Conservation (phyloP, 1,284 basidiomycete species). For the Porogramme epimiltina region DNA sequence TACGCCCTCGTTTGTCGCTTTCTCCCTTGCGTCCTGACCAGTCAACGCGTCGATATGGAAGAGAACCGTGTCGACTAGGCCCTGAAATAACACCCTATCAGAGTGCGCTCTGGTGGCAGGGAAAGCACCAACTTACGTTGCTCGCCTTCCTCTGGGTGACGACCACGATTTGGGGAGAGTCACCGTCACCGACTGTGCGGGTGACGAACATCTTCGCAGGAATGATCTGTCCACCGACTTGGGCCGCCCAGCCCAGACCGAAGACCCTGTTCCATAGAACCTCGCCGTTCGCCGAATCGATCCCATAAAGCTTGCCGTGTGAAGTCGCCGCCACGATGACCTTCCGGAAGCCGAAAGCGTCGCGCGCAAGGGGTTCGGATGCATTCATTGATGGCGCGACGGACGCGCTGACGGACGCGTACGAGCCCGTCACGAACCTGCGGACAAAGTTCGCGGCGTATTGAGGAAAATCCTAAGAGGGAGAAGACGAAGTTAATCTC, state of each 20-base stretch:
- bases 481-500: constrained; percentile 1
- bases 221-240: constrained; percentile 53
- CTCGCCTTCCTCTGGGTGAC: constrained; percentile 60
- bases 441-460: constrained; percentile 69
- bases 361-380: constrained; percentile 53
- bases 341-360: constrained; percentile 89
- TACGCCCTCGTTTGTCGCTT: constrained; percentile 31
- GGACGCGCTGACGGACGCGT: constrained; percentile 48
- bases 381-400: constrained; percentile 41
- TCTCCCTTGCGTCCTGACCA: constrained; percentile 53
- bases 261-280: constrained; percentile 78
- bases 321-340: constrained; percentile 75
- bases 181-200: constrained; percentile 50
- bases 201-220: constrained; percentile 62
- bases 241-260: constrained; percentile 62
- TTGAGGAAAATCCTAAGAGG: constrained; percentile 64
- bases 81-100: constrained; percentile 33
- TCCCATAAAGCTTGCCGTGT: constrained; percentile 79
- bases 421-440: constrained; percentile 77
- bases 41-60: constrained; percentile 83
- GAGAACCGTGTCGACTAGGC: constrained; percentile 66
- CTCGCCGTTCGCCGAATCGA: constrained; percentile 79
- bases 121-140: constrained; percentile 48
- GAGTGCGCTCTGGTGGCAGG: not conserved
- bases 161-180: constrained; percentile 58